A percentile compares a stretch with the other conserved stretches of the same genome.
Conservation (phyloP, 108 stramenopile species). For the Thalassiosira profunda region DNA sequence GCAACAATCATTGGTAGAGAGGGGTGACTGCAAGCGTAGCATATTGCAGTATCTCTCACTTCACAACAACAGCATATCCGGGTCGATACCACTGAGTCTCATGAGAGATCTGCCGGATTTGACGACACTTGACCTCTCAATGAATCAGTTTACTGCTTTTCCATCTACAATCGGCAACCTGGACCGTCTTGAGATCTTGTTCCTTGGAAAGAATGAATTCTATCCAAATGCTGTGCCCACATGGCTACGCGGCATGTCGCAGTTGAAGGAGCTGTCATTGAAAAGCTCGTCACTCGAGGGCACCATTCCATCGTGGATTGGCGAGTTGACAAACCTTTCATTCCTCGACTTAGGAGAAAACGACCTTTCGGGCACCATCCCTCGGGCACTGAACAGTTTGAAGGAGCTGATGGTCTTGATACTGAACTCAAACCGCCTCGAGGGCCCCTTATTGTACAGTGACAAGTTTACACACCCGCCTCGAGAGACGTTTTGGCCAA, state of each 20-base stretch:
- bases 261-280: slow-evolving; percentile 37
- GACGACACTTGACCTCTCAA: slow-evolving; percentile 48
- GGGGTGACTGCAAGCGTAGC: slow-evolving; percentile 1
- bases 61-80: slow-evolving; percentile 52
- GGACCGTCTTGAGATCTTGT: slow-evolving; percentile 18
- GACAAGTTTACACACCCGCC: too few species aligned
- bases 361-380: slow-evolving; percentile 57
- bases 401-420: slow-evolving; percentile 38
- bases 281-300: slow-evolving; percentile 23
- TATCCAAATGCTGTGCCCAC: slow-evolving; percentile 2
- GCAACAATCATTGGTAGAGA: too few species aligned
- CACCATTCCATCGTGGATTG: slow-evolving; percentile 36
- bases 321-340: slow-evolving; percentile 30
- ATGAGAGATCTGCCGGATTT: slow-evolving; percentile 31
- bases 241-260: slow-evolving; percentile 34
- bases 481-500: slow-evolving; percentile 11
- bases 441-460: too few species aligned
- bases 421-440: slow-evolving; percentile 39
- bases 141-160: slow-evolving; percentile 50
- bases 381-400: slow-evolving; percentile 40
- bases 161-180: slow-evolving; percentile 37
- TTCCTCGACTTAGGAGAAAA: slow-evolving; percentile 64
- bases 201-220: slow-evolving; percentile 43
- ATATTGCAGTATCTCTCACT: slow-evolving; percentile 29
- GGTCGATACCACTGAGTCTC: slow-evolving; percentile 46